Percentiles rank a stretch among this genome's conserved stretches.
phyloP scores from a whole-genome alignment of 345 rosid species.

The Eutrema yunnanense region DNA sequence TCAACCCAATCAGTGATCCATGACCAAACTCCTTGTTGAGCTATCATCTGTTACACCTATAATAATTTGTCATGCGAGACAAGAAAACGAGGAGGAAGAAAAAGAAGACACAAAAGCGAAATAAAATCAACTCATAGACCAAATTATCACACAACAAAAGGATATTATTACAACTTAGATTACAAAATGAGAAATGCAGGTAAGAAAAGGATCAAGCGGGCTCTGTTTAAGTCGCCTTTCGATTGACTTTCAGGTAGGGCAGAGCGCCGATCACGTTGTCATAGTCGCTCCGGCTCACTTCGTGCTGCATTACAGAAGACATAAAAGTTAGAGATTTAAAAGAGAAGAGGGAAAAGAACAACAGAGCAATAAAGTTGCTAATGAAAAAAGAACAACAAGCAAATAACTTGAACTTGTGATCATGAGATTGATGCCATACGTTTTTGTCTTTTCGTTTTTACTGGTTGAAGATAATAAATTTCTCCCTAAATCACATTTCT shows the following conservation, averaged over 20 bases:
- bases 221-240: conserved; percentile 48
- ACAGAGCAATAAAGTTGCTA: not conserved
- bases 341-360: not conserved
- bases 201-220: not conserved
- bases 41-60: not conserved
- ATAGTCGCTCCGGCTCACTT: conserved; percentile 75
- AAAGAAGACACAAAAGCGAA: not conserved
- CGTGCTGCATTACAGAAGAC: conserved; percentile 36
- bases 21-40: not conserved
- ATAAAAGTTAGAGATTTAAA: not conserved
- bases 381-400: not conserved
- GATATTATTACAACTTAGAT: conserved; percentile 9
- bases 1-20: not conserved
- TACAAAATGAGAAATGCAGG: conserved; percentile 9
- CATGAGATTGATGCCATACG: not conserved
- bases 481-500: not conserved
- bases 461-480: not conserved
- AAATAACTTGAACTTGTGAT: not conserved
- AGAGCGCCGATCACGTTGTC: conserved; percentile 80
- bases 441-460: not conserved
- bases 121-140: conserved; percentile 21
- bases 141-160: conserved; percentile 15
- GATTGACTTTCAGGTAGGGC: conserved; percentile 86
- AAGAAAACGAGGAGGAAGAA: not conserved
- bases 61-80: not conserved